phyloP scores from a whole-genome alignment of 1,139 yeast species.

The Kodamaea anthophila region DNA sequence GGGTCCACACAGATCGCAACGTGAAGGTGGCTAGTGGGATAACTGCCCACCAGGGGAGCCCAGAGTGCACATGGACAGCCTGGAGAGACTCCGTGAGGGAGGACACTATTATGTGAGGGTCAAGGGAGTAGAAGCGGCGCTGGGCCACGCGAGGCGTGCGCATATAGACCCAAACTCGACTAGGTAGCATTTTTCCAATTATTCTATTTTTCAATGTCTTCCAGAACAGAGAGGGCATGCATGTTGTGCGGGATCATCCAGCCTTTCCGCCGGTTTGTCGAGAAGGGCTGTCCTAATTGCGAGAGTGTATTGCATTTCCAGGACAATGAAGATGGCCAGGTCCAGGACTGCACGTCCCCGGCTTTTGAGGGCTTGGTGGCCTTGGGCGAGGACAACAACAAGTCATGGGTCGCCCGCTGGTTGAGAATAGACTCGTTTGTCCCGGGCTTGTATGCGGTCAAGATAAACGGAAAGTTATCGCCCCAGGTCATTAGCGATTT shows the following conservation, averaged over 20 bases:
- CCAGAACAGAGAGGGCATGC: conserved; percentile 86
- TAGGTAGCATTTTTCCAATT: too few relatives aligned
- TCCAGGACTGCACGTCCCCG: conserved; percentile 92
- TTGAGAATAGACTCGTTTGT: conserved; percentile 83
- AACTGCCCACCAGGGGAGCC: conserved; percentile 78
- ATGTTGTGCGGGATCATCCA: conserved; percentile 95
- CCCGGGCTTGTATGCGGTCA: conserved; percentile 89
- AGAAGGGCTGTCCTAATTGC: conserved; percentile 95
- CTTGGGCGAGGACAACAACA: conserved; percentile 69
- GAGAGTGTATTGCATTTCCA: conserved; percentile 76
- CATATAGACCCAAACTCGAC: too few relatives aligned
- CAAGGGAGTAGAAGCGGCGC: conserved; percentile 11
- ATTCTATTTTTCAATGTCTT: conserved; percentile 40
- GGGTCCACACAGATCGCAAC: conserved; percentile 58
- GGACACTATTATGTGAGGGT: conserved; percentile 20
- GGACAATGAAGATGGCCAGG: conserved; percentile 76
- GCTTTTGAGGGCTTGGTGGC: conserved; percentile 95
- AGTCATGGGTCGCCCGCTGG: conserved; percentile 98
- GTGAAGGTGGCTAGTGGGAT: conserved; percentile 71
- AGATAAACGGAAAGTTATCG: conserved; percentile 87
- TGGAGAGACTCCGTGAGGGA: conserved; percentile 41
- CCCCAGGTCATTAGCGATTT: conserved; percentile 74
- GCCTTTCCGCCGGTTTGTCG: conserved; percentile 64
- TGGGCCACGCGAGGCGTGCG: too few relatives aligned
- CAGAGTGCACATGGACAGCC: conserved; percentile 45